A percentile compares a stretch with the other conserved stretches of the same genome.
Evolutionary conservation across 176 grass and related monocot species (phyloP).

Genomic region (Juncus inflexus): DNA sequence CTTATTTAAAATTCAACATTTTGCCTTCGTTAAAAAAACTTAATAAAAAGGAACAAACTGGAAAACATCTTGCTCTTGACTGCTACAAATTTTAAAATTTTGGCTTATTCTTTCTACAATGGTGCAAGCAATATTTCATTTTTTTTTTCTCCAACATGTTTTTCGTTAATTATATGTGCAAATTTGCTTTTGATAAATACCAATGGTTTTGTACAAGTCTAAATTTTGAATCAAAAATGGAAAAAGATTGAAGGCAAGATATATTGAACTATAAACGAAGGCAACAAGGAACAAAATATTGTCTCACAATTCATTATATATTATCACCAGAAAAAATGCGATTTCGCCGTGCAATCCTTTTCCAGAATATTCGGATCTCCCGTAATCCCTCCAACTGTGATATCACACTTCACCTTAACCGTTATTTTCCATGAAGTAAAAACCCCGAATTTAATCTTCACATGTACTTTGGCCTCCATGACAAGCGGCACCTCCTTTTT

Average conservation of each 20-base stretch:
- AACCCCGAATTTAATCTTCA: slow-evolving; percentile 41
- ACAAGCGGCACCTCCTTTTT: slow-evolving; percentile 39
- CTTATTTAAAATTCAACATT: no score
- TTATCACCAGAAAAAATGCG: slow-evolving; percentile 19
- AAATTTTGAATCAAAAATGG: background rate
- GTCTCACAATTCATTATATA: slow-evolving; percentile 3
- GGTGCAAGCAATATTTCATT: no score
- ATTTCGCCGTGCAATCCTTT: slow-evolving; percentile 29
- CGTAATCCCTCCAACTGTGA: slow-evolving; percentile 50
- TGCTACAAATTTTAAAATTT: no score
- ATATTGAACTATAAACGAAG: no score
- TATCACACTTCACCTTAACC: slow-evolving; percentile 61
- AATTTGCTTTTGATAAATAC: background rate
- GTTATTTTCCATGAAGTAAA: slow-evolving; percentile 73
- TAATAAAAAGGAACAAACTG: no score
- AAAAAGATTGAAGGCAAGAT: background rate
- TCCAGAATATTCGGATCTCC: slow-evolving; percentile 27
- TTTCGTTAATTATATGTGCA: no score
- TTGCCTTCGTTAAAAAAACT: no score
- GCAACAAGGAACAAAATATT: background rate
- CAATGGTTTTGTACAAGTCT: background rate
- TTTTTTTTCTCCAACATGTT: no score
- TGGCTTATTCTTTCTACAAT: no score
- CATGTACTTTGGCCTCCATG: slow-evolving; percentile 35
- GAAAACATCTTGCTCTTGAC: no score